Evolutionary conservation across 768 basidiomycete genomes (phyloP), one percentile per base, ranked within the genome.

Genomic region (Sarcodon sp.): DNA sequence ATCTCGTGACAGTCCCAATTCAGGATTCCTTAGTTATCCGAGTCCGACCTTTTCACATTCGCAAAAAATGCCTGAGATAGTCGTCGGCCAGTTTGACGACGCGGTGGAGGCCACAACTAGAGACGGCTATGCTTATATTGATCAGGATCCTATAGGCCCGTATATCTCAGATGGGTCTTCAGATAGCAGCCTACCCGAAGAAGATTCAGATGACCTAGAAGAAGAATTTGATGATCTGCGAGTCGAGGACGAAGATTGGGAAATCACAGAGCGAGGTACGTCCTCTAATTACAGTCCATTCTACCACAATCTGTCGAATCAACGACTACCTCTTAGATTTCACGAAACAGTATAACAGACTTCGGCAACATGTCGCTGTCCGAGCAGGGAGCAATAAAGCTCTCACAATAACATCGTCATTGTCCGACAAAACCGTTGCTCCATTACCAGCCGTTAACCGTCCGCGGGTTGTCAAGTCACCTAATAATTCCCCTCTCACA

Each of bases 341-440:
- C 57, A 98, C 96, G 33, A 98, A 98, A 65, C 92, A 97, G 57
- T 99, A 87, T 66, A 98, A 98, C 66, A 83, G 96, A 18, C 71
- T 98, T 32, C 71, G 86, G 45, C 93, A 97, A 61, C 89, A 97
- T 61, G 82, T 88, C 49, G 87, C 86, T 16, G 84, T 90, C 5
- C 81, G 80, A 35, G 66, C 77, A 1, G 67, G 69, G 12, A 71
- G 76, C 46, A 27, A 13, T 7, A 16, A 4, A 7, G 39, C 39
- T 7, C 15, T 16, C 15, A 41, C 39, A 41, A 13, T 41, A 7
- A 7, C 7, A 41, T 16, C 39, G 7, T 41, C 39, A 16, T 27
- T 41, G 16, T 64, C 69, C 4, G 63, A 67, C 7, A 55, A 69
- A 7, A 60, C 76, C 3, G 77, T 84, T 2, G 80, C 79, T 9